Conservation (phyloP, 2,329 filamentous ascomycete species). For the Sporothrix pseudoabietina region DNA sequence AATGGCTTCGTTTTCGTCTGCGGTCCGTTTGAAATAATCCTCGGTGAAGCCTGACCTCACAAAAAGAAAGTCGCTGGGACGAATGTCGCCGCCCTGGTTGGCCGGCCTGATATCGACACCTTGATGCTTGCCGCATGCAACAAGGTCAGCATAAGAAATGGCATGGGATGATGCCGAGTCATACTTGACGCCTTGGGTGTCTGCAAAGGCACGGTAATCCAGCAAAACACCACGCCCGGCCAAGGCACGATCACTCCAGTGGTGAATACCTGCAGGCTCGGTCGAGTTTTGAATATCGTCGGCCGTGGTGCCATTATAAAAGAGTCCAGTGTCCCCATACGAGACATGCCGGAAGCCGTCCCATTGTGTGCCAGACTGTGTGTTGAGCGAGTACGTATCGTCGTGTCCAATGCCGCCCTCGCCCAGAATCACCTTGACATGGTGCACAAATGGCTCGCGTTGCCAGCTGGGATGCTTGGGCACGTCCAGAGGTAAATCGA, state of each 20-base stretch:
- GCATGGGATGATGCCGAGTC: slow-evolving; percentile 46
- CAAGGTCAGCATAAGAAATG: slow-evolving; percentile 49
- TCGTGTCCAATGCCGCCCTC: slow-evolving; percentile 28
- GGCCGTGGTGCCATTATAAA: slow-evolving; percentile 28
- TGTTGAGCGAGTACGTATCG: slow-evolving; percentile 29
- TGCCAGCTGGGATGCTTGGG: slow-evolving; percentile 26
- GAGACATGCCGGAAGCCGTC: slow-evolving; percentile 33
- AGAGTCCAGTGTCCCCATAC: neutral
- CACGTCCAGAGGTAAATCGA: slow-evolving; percentile 47
- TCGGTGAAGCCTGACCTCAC: slow-evolving; percentile 56
- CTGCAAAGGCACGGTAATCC: slow-evolving; percentile 51
- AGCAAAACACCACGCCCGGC: slow-evolving; percentile 55
- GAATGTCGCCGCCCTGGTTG: slow-evolving; percentile 43
- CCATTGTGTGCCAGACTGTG: slow-evolving; percentile 33
- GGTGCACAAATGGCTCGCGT: slow-evolving; percentile 24
- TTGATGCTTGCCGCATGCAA: slow-evolving; percentile 49
- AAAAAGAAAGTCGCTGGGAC: slow-evolving; percentile 58
- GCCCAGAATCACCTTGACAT: slow-evolving; percentile 6
- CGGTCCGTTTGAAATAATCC: slow-evolving; percentile 45
- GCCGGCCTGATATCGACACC: slow-evolving; percentile 25
- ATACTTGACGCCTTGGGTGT: slow-evolving; percentile 44
- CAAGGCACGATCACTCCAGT: slow-evolving; percentile 48
- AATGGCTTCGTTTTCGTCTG: slow-evolving; percentile 24
- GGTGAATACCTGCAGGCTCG: slow-evolving; percentile 13
- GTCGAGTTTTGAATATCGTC: slow-evolving; percentile 8